Percentiles rank a stretch among this genome's conserved stretches.
Conservation (phyloP, 2,329 filamentous ascomycete genomes). For the Aureobasidium sp. region DNA sequence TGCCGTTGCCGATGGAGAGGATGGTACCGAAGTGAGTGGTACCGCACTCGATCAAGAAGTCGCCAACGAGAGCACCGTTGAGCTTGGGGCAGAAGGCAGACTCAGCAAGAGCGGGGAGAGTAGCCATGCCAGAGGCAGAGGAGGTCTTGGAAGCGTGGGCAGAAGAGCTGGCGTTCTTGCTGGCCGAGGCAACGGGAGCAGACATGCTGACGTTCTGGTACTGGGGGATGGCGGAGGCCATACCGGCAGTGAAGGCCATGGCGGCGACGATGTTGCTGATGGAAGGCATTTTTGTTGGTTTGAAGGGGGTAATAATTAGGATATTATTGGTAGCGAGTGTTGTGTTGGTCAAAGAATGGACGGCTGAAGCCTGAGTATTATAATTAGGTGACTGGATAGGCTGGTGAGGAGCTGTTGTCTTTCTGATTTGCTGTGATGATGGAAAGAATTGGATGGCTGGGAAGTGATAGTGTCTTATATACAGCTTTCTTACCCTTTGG, state of each 20-base stretch:
- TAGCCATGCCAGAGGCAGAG: neutral
- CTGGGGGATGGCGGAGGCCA: conserved; percentile 11
- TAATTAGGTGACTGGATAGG: conserved; percentile 11
- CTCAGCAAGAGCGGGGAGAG: neutral
- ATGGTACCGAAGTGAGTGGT: conserved; percentile 1
- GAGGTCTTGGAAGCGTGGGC: neutral
- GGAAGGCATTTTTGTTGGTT: conserved; percentile 13
- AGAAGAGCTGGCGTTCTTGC: neutral
- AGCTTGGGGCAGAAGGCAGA: conserved; percentile 9
- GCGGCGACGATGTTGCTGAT: conserved; percentile 7
- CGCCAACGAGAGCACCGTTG: neutral
- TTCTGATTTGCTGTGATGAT: conserved; percentile 11
- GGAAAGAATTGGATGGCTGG: conserved; percentile 11
- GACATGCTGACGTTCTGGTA: conserved; percentile 8
- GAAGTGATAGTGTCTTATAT: neutral
- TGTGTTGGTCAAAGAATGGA: conserved; percentile 9
- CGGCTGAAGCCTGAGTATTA: conserved; percentile 12
- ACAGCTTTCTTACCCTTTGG: neutral
- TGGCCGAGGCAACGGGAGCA: neutral
- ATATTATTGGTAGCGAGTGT: conserved; percentile 11
- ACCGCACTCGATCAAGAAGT: conserved; percentile 6
- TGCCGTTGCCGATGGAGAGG: neutral
- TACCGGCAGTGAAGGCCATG: conserved; percentile 3
- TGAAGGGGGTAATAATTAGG: conserved; percentile 8
- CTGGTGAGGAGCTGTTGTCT: conserved; percentile 11